Base-by-base conservation (phyloP, 2,329 filamentous ascomycete genomes). In the Anthostomella pinea region DNA sequence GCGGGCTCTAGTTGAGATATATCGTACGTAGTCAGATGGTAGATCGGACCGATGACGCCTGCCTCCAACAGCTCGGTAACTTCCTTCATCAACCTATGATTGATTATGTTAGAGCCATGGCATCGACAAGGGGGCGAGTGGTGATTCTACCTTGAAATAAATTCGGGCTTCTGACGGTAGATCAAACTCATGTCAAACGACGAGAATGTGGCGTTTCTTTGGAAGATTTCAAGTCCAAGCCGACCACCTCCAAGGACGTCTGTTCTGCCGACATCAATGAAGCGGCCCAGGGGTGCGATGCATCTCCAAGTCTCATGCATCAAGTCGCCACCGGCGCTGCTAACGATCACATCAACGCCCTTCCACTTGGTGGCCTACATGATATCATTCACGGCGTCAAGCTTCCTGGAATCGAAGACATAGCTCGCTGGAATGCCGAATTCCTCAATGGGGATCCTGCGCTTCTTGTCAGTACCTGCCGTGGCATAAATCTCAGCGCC, bases 221-320 rank as follows among this genome's bases (percentile, higher is more conserved):
- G 27, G 30, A 41, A 45, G 11, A 39, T 9, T 25, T 45, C 42
- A 14, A 45, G 14, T 10, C n/a, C 33, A 3, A 43, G 11, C 11
- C 24, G 34, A 4, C 18, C 29, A 8, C 20, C 20, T 2, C 27
- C 22, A 17, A 25, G 26, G 11, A 37, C 34, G n/a, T 37, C 34
- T 15, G 21, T 27, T 19, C 30, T 22, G 5, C 43, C 35, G 5
- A 45, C 33, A 30, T 45, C 38, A 14, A 45, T 30, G 17, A 45
- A 37, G 6, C 27, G 18, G 2, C 39, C 35, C 5, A 37, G 10
- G 2, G 35, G 35, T 3, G 39, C 33, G 9, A 45, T 31, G 17
- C 18, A 32, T 32, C 21, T 30, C 31, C 28, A 33, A 4, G 27
- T 25, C n/a, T 37, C 34, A 16, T 37, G 22, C 27, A 37, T 31